Conservation (phyloP, 306 rosid genomes). For the Lithocarpus polystachyus region DNA sequence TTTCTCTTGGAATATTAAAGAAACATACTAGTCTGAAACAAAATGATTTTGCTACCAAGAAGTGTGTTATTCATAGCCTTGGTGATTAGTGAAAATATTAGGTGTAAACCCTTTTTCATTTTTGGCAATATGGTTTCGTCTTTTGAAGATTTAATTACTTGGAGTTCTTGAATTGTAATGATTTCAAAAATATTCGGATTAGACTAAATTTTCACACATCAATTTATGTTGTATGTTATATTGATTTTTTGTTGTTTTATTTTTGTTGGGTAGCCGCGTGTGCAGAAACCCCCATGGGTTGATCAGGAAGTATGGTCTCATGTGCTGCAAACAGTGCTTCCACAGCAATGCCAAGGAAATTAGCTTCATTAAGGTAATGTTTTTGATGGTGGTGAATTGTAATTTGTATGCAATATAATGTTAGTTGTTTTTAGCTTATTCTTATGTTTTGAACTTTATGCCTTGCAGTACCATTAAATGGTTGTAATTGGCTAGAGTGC, state of each 20-base stretch:
- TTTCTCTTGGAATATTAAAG: too few relatives aligned
- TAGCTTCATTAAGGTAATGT: conserved; percentile 79
- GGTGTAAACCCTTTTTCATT: too few relatives aligned
- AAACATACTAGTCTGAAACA: too few relatives aligned
- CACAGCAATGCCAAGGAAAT: conserved; percentile 98
- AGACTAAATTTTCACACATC: too few relatives aligned
- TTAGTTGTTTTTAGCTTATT: not conserved
- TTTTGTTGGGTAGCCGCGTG: conserved; percentile 24
- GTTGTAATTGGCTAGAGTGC: not conserved
- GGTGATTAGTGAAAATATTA: too few relatives aligned
- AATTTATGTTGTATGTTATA: not conserved
- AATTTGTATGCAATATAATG: not conserved
- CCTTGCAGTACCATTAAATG: conserved; percentile 72
- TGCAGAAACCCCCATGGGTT: conserved; percentile 91
- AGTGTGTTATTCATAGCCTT: too few relatives aligned
- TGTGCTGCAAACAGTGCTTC: conserved; percentile 99
- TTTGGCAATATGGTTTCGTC: too few relatives aligned
- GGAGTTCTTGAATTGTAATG: not conserved
- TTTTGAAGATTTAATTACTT: not conserved
- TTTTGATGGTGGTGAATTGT: not conserved
- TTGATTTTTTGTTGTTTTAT: not conserved
- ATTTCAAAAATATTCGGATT: not conserved
- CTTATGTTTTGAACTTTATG: not conserved
- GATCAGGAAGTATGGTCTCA: conserved; percentile 90
- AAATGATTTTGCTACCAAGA: too few relatives aligned